phyloP scores from a whole-genome alignment of 2,329 filamentous ascomycete genomes.

The Fusarium siculi region DNA sequence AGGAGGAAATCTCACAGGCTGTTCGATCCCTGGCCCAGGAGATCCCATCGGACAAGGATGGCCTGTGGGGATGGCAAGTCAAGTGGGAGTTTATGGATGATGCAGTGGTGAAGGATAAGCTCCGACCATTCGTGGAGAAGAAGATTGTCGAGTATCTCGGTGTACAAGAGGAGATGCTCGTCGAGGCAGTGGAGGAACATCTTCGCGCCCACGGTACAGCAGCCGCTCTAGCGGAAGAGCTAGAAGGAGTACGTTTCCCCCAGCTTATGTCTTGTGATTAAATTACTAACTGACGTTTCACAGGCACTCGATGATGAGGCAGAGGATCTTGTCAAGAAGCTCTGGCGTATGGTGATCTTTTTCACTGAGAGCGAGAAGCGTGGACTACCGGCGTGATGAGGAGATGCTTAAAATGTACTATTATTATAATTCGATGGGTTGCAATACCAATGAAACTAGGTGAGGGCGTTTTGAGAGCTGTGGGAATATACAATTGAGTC shows the following conservation, averaged over 20 bases:
- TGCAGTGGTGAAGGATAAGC: constrained; percentile 81
- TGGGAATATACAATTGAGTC: constrained; percentile 10
- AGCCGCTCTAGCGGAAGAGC: constrained; percentile 82
- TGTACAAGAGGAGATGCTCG: constrained; percentile 94
- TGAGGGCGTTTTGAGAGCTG: constrained; percentile 23
- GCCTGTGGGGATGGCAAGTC: constrained; percentile 91
- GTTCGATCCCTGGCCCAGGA: constrained; percentile 85
- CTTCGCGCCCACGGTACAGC: constrained; percentile 79
- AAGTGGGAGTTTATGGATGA: constrained; percentile 94
- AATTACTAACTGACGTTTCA: constrained; percentile 25
- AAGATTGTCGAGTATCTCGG: constrained; percentile 98
- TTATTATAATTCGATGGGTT: constrained; percentile 27
- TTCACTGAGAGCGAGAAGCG: constrained; percentile 95
- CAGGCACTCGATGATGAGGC: constrained; percentile 94
- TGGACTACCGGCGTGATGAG: constrained; percentile 74
- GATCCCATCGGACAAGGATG: constrained; percentile 87
- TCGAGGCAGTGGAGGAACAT: constrained; percentile 92
- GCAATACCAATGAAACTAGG: constrained; percentile 19
- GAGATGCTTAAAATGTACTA: constrained; percentile 29
- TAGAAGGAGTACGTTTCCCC: constrained; percentile 76
- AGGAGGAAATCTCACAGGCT: constrained; percentile 87
- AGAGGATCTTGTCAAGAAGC: constrained; percentile 91
- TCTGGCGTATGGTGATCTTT: constrained; percentile 99
- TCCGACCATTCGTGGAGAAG: constrained; percentile 95
- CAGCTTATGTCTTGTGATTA: background rate